Evolutionary conservation across 2,329 filamentous ascomycete species (phyloP).

Genomic region (Knufia fluminis): DNA sequence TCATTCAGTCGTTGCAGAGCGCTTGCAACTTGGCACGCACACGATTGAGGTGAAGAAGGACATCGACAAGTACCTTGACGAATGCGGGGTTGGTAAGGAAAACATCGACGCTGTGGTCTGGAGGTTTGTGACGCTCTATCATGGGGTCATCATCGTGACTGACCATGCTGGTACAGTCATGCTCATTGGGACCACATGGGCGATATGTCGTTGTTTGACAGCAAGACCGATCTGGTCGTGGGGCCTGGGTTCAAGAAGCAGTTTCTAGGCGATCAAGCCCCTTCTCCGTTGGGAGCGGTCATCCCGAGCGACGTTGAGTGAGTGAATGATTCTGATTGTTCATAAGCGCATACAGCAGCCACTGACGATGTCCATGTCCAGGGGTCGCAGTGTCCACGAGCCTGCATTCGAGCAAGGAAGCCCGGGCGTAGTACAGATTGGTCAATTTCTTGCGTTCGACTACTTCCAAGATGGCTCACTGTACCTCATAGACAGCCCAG

Average conservation of each 20-base stretch:
- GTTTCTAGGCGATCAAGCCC: conserved; percentile 42
- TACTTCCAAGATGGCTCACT: conserved; percentile 35
- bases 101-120: conserved; percentile 16
- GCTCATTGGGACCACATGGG: conserved; percentile 40
- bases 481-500: conserved; percentile 38
- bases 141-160: no score
- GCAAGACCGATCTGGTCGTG: conserved; percentile 40
- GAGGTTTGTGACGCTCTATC: conserved; percentile 12
- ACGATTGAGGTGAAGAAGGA: conserved; percentile 13
- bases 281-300: no score
- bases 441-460: conserved; percentile 33
- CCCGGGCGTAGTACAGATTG: conserved; percentile 18
- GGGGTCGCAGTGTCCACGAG: conserved; percentile 22
- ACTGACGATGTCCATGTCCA: background rate
- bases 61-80: conserved; percentile 18
- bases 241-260: conserved; percentile 43
- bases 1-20: conserved; percentile 1
- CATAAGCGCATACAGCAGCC: no score
- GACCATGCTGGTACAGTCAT: conserved; percentile 21
- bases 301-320: no score
- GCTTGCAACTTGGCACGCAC: background rate
- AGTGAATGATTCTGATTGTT: no score
- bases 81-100: conserved; percentile 12
- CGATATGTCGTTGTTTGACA: conserved; percentile 39
- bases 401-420: conserved; percentile 13